Evolutionary conservation across 306 rosid genomes (phyloP).

Genomic region (Trichosanthes truncata): DNA sequence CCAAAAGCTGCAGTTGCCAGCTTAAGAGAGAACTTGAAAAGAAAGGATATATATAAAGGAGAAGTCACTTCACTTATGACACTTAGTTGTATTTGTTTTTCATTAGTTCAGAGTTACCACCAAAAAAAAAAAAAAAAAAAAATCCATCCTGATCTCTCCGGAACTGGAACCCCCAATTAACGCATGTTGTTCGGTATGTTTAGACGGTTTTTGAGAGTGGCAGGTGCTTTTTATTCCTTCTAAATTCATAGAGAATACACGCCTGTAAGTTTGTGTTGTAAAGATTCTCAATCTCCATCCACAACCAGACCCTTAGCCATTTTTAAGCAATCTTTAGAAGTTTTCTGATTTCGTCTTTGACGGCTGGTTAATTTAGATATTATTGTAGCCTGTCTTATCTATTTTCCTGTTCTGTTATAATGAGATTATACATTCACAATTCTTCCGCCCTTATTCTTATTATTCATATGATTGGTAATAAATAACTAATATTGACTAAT

Average conservation of each 20-base stretch:
- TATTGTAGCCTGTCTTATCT: no score
- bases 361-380: no score
- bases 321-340: background rate
- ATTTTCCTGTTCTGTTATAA: no score
- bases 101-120: background rate
- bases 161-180: background rate
- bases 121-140: background rate
- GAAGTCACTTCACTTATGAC: background rate
- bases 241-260: slow-evolving; percentile 1
- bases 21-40: slow-evolving; percentile 25
- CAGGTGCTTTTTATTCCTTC: background rate
- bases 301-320: background rate
- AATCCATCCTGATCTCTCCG: background rate
- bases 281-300: background rate
- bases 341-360: background rate
- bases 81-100: slow-evolving; percentile 5
- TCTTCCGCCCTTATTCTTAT: no score
- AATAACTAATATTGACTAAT: no score
- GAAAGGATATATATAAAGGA: background rate
- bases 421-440: no score
- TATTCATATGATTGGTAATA: no score
- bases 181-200: background rate
- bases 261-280: background rate
- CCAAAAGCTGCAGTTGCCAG: slow-evolving; percentile 74
- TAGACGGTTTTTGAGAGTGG: background rate